Evolutionary conservation across 768 basidiomycete genomes (phyloP).

Genomic region (Amanita rubescens): DNA sequence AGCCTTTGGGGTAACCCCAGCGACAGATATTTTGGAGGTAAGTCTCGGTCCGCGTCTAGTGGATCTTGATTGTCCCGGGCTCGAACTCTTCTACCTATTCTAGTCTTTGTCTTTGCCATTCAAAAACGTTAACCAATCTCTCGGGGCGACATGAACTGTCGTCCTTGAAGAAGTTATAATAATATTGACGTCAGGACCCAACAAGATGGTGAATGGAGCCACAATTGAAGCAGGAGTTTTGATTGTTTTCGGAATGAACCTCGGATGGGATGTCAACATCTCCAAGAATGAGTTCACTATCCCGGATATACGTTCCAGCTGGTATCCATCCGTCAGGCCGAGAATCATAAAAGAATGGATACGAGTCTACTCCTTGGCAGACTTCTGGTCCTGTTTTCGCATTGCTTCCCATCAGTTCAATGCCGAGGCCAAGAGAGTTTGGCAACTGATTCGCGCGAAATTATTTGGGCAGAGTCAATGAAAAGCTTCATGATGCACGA

Average conservation of each 20-base stretch:
- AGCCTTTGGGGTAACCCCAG: slow-evolving; percentile 80
- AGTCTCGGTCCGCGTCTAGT: slow-evolving; percentile 35
- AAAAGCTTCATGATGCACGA: too few species aligned
- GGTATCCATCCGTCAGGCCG: slow-evolving; percentile 12
- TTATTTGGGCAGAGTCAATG: too few species aligned
- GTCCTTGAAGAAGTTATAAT: slow-evolving; percentile 43
- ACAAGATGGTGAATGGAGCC: slow-evolving; percentile 53
- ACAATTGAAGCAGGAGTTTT: slow-evolving; percentile 66
- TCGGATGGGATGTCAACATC: slow-evolving; percentile 12
- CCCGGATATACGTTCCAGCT: slow-evolving; percentile 14
- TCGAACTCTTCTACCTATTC: slow-evolving; percentile 52
- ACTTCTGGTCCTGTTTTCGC: slow-evolving; percentile 19
- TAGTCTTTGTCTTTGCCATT: slow-evolving; percentile 49
- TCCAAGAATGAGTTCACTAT: slow-evolving; percentile 18
- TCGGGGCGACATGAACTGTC: slow-evolving; percentile 28
- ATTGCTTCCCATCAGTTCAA: slow-evolving; percentile 53
- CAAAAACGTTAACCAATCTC: slow-evolving; percentile 49
- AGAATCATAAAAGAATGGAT: slow-evolving; percentile 18
- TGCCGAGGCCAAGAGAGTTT: slow-evolving; percentile 56
- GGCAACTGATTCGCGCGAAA: too few species aligned
- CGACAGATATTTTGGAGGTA: slow-evolving; percentile 59
- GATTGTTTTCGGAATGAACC: slow-evolving; percentile 6
- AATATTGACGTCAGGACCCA: slow-evolving; percentile 56
- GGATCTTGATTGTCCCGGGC: slow-evolving; percentile 49
- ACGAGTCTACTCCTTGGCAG: slow-evolving; percentile 14